These are phyloP conservation scores for Boletellus dicymbophilus DNA, from an alignment of 1,284 basidiomycete species.

Conservation along the genomic window DNA sequence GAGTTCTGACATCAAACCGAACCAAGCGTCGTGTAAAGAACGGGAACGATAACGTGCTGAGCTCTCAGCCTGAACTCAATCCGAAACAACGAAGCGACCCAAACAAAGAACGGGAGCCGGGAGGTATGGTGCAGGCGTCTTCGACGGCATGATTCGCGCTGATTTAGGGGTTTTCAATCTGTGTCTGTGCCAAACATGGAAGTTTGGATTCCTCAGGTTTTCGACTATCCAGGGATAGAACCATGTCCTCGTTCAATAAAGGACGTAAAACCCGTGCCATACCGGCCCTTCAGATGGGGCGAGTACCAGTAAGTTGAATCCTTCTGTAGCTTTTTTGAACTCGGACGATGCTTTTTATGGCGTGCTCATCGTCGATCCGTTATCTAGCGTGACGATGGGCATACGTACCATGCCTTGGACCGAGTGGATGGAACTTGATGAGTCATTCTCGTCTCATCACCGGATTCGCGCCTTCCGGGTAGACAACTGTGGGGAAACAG, in stretches of 20 bases:
- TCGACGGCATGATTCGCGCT: not conserved
- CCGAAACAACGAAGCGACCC: slow-evolving; percentile 1
- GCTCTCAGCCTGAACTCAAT: not conserved
- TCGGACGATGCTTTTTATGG: too few relatives aligned
- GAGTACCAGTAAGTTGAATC: slow-evolving; percentile 55
- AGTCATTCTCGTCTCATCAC: slow-evolving; percentile 53
- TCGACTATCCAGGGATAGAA: slow-evolving; percentile 52
- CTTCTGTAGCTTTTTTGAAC: not conserved
- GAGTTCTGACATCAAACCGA: slow-evolving; percentile 10
- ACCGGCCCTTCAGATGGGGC: slow-evolving; percentile 69
- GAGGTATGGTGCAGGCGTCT: slow-evolving; percentile 23
- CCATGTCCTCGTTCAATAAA: slow-evolving; percentile 41
- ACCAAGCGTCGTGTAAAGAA: not conserved
- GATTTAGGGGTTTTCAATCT: not conserved
- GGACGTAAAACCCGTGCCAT: slow-evolving; percentile 57
- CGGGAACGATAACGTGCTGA: not conserved
- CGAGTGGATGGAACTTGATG: slow-evolving; percentile 73
- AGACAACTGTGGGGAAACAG: slow-evolving; percentile 46
- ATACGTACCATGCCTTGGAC: slow-evolving; percentile 66
- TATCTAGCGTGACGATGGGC: slow-evolving; percentile 67
- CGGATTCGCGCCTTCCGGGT: slow-evolving; percentile 56
- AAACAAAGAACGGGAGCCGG: slow-evolving; percentile 28
- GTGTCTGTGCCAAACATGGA: not conserved
- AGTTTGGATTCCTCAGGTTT: slow-evolving; percentile 55
- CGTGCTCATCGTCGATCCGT: not conserved